Base-by-base conservation (phyloP, 495 filamentous ascomycete genomes). In the Lasiosphaeria miniovina region DNA sequence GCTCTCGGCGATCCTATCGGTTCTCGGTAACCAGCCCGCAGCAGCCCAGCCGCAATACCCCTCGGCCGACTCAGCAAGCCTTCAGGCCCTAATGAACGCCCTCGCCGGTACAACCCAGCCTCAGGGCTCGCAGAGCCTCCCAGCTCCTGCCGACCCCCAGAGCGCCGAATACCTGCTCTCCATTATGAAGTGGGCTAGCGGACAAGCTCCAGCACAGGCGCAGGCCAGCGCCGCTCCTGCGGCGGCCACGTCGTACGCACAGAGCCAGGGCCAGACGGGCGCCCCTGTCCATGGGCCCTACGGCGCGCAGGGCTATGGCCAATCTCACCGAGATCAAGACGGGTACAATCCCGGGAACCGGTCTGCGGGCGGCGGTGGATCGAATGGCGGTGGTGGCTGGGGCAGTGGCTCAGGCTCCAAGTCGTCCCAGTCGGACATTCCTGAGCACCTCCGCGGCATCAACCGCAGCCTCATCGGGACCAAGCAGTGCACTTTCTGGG, bases 401-500 rank as follows among this genome's bases (percentile, higher is more conserved):
- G 9, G 31, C 50, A 17, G 55, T 33, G 15, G 11, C 8, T 31
- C 12, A 11, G 40, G 32, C 31, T 48, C 45, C 12, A 48, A 38
- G 6, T 49, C 32, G 4, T n/a, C 15, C 5, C 6, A 58, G 56
- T 40, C 49, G 62, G 43, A 57, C 59, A 4, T 68, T 8, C 64
- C 68, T 11, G 65, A 73, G 10, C 75, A 77, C 12, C 69, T 78
- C 53, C 70, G 67, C 33, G 71, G 69, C 0, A 78, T 79, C 54
- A 78, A 79, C 41, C 71, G 70, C 15, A 70, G 68, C 36, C 64
- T 78, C 7, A 78, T 79, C 36, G 76, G 77, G 12, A 83, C 82
- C 10, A 81, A 82, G 66, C 80, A 88, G 14, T 96, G 92, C 74
- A 83, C 80, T 52, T 96, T 91, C 73, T 96, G 81, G 79, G 76